A percentile compares a stretch with the other conserved stretches of the same genome.
phyloP scores from a whole-genome alignment of 441 rosid species.

The Arabidopsis hybrid region DNA sequence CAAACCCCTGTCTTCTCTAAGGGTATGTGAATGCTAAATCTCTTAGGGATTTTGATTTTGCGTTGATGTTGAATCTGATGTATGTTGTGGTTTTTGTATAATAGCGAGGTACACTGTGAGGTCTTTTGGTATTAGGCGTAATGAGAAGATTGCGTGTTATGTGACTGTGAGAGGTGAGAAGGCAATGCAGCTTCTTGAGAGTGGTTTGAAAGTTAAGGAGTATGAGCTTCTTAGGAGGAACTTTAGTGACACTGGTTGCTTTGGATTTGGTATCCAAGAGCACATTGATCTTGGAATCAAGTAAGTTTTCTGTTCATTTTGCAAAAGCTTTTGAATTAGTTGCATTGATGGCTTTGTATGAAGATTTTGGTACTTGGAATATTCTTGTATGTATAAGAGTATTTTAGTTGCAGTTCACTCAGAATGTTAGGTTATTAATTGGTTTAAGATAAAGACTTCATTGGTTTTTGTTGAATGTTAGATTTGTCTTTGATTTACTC shows the following conservation, averaged over 20 bases:
- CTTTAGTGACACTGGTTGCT: conserved; percentile 94
- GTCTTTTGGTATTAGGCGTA: conserved; percentile 94
- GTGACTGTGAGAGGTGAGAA: conserved; percentile 80
- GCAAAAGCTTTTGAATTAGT: too few species aligned
- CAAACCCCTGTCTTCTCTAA: conserved; percentile 89
- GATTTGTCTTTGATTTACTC: neutral
- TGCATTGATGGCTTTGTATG: too few species aligned
- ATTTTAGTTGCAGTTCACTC: too few species aligned
- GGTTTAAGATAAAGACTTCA: neutral
- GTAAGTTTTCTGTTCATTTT: conserved; percentile 47
- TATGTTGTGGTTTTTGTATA: neutral
- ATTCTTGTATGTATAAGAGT: too few species aligned
- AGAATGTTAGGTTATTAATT: neutral
- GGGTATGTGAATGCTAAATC: conserved; percentile 48
- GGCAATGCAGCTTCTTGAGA: conserved; percentile 81
- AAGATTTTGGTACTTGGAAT: too few species aligned
- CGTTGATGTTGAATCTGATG: neutral
- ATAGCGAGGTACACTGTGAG: conserved; percentile 98
- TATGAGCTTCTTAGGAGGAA: conserved; percentile 88
- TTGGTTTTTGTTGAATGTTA: neutral
- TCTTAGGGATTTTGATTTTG: neutral
- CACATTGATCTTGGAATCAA: conserved; percentile 95
- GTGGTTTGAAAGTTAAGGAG: conserved; percentile 92
- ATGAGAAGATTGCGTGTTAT: conserved; percentile 94
- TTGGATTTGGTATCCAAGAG: conserved; percentile 92